Evolutionary conservation across 805 yeast genomes (phyloP).

Genomic region (Starmera caribaea): DNA sequence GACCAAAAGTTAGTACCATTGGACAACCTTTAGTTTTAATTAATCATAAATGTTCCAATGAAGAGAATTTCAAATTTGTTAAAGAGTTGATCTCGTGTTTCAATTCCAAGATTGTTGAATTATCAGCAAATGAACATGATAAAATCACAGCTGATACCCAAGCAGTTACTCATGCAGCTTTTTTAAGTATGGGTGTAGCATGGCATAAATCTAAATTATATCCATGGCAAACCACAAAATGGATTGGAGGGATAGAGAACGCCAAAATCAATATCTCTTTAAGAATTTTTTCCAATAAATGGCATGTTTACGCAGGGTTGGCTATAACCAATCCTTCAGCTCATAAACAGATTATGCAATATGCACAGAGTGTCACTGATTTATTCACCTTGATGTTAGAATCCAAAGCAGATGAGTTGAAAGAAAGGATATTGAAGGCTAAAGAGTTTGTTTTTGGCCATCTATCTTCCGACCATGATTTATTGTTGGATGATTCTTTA

Average conservation of each 20-base stretch:
- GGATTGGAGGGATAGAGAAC: constrained; percentile 93
- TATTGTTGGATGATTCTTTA: constrained; percentile 67
- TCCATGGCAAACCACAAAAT: constrained; percentile 83
- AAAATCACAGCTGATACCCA: constrained; percentile 96
- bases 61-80: constrained; percentile 48
- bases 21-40: constrained; percentile 92
- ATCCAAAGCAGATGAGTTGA: constrained; percentile 48
- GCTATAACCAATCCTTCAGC: constrained; percentile 96
- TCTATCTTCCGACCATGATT: constrained; percentile 41
- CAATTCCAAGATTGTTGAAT: constrained; percentile 63
- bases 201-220: constrained; percentile 79
- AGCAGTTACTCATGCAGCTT: constrained; percentile 97
- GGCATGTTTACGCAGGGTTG: constrained; percentile 97
- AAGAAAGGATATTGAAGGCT: constrained; percentile 52
- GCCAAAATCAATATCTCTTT: constrained; percentile 91
- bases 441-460: constrained; percentile 70
- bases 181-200: constrained; percentile 92
- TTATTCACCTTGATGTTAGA: constrained; percentile 77
- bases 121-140: constrained; percentile 87
- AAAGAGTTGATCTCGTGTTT: constrained; percentile 60
- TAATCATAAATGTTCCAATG: constrained; percentile 48
- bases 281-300: constrained; percentile 84
- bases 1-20: constrained; percentile 79
- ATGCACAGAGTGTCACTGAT: constrained; percentile 76
- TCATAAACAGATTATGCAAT: constrained; percentile 83